Percentiles rank a stretch among this genome's conserved stretches.
Conservation (phyloP, 805 yeast species). For the Saccharomyces kudriavzevii region DNA sequence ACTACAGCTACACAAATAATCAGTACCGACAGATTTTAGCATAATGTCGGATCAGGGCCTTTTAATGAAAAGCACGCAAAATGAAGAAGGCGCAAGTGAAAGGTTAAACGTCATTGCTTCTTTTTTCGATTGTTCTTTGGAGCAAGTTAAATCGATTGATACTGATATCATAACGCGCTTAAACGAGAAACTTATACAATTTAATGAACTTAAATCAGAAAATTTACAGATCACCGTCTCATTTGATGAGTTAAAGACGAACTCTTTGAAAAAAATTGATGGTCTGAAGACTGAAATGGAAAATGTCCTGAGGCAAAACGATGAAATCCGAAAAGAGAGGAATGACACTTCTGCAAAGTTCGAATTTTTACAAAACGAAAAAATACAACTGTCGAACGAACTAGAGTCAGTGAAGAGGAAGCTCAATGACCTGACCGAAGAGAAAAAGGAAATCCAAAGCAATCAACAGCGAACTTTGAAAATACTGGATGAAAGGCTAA, state of each 20-base stretch:
- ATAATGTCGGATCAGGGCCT: neutral
- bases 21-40: neutral
- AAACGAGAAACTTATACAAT: conserved; percentile 27
- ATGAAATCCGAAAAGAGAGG: conserved; percentile 16
- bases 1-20: neutral
- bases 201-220: conserved; percentile 33
- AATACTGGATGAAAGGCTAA: conserved; percentile 25
- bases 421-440: conserved; percentile 6
- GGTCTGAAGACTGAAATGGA: conserved; percentile 27
- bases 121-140: neutral
- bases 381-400: conserved; percentile 5
- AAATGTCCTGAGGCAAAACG: conserved; percentile 17
- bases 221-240: conserved; percentile 32
- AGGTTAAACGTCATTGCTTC: neutral
- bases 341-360: conserved; percentile 15
- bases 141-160: conserved; percentile 18
- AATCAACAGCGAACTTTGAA: conserved; percentile 20
- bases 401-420: conserved; percentile 4
- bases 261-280: conserved; percentile 26
- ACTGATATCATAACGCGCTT: conserved; percentile 21
- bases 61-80: neutral
- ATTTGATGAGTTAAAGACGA: conserved; percentile 35
- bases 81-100: neutral
- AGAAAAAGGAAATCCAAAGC: conserved; percentile 13
- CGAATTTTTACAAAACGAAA: conserved; percentile 12